phyloP scores from a whole-genome alignment of 306 rosid genomes.

The Prunus mume region DNA sequence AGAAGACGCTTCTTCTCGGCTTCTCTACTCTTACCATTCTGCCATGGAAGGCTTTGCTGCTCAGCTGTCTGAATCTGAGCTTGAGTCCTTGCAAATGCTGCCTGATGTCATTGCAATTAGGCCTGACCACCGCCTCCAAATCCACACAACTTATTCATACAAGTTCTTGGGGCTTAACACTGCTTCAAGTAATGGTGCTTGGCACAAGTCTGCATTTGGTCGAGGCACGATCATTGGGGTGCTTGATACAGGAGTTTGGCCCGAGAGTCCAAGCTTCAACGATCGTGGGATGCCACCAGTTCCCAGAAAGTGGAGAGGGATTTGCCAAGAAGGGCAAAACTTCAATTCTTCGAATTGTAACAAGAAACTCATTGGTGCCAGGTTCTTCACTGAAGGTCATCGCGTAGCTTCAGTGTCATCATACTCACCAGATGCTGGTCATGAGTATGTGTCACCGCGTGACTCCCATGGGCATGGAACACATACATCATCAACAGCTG shows the following conservation, averaged over 20 bases:
- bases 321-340: constrained; percentile 72
- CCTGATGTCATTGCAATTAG: constrained; percentile 72
- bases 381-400: constrained; percentile 81
- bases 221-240: constrained; percentile 75
- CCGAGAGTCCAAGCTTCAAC: constrained; percentile 80
- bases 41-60: constrained; percentile 95
- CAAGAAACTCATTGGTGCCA: constrained; percentile 83
- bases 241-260: constrained; percentile 95
- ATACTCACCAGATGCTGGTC: constrained; percentile 31
- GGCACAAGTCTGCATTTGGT: constrained; percentile 69
- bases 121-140: constrained; percentile 48
- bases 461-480: constrained; percentile 92
- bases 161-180: constrained; percentile 75
- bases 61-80: constrained; percentile 64
- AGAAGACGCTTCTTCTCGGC: constrained; percentile 61
- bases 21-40: constrained; percentile 76
- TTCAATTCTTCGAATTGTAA: constrained; percentile 74
- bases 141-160: constrained; percentile 85
- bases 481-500: constrained; percentile 83
- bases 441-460: constrained; percentile 73
- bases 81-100: constrained; percentile 41
- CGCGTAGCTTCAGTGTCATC: constrained; percentile 39
- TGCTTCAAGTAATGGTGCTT: constrained; percentile 39
- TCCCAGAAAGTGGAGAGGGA: constrained; percentile 78
- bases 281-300: constrained; percentile 72